Conservation (phyloP, 148 eudicot species). For the Silene conica region DNA sequence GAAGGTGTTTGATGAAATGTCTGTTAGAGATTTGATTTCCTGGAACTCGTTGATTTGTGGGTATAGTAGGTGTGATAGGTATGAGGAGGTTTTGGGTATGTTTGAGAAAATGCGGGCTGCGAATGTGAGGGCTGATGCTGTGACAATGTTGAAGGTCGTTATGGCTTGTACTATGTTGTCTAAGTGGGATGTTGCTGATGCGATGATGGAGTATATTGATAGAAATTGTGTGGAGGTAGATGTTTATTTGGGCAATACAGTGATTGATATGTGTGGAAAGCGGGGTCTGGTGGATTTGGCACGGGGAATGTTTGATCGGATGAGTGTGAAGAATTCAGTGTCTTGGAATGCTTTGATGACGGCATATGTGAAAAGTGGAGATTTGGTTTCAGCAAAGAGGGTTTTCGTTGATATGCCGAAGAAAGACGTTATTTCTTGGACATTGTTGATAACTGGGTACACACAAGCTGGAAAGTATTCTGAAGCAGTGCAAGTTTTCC, state of each 20-base stretch:
- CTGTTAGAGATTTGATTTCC: conserved; percentile 59
- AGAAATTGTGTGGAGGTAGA: conserved; percentile 38
- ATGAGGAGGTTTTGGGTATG: conserved; percentile 44
- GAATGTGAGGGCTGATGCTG: conserved; percentile 53
- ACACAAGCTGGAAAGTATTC: conserved; percentile 40
- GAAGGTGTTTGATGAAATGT: conserved; percentile 58
- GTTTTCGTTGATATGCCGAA: conserved; percentile 62
- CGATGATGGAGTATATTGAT: conserved; percentile 43
- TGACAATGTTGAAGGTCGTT: conserved; percentile 60
- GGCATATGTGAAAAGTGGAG: conserved; percentile 48
- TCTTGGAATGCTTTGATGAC: conserved; percentile 74
- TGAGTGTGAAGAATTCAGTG: conserved; percentile 50
- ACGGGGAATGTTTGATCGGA: conserved; percentile 45
- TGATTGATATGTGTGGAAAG: conserved; percentile 63
- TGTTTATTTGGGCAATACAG: conserved; percentile 71
- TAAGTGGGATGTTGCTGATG: conserved; percentile 41
- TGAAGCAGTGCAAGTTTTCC: conserved; percentile 52
- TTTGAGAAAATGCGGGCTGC: conserved; percentile 43
- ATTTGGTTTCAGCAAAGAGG: conserved; percentile 42
- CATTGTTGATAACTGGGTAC: conserved; percentile 61
- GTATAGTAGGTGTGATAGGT: conserved; percentile 44
- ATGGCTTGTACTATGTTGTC: conserved; percentile 58
- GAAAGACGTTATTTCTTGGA: conserved; percentile 75
- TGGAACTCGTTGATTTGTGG: conserved; percentile 84
- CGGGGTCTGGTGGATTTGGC: conserved; percentile 46